Percentiles rank a stretch among this genome's conserved stretches.
These are phyloP conservation scores for Pachyrhizus erosus DNA, from an alignment of 306 rosid species.

Conservation along the genomic window DNA sequence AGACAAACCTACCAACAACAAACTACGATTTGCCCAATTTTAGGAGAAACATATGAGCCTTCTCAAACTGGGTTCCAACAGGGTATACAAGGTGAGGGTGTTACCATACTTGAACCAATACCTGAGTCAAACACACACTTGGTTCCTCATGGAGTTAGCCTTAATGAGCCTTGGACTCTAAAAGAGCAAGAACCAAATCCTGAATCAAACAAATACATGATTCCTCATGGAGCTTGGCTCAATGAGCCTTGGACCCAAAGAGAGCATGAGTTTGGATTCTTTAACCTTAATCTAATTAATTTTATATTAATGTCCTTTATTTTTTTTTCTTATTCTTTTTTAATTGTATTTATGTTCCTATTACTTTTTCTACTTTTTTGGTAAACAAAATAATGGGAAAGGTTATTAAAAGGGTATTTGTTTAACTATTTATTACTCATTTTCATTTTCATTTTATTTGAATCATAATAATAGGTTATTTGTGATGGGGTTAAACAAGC, in stretches of 20 bases:
- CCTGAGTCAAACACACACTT: not conserved
- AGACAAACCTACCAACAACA: not conserved
- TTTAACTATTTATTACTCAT: not conserved
- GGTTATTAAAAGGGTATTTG: not conserved
- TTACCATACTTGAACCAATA: not conserved
- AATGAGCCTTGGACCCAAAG: not conserved
- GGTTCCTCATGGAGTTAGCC: not conserved
- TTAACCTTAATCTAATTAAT: not conserved
- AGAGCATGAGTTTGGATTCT: conserved; percentile 23
- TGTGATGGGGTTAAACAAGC: conserved; percentile 4
- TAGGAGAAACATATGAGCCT: not conserved
- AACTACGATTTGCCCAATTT: not conserved
- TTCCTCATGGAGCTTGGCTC: not conserved
- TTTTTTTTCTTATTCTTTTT: not conserved
- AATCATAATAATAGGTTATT: too few relatives aligned
- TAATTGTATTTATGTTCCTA: not conserved
- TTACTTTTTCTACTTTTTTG: not conserved
- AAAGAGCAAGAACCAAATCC: not conserved
- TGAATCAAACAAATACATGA: not conserved
- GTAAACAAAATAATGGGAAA: not conserved
- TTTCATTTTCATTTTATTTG: too few relatives aligned
- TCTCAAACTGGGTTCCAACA: not conserved
- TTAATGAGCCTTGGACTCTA: not conserved
- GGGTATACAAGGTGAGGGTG: not conserved
- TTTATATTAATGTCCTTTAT: not conserved